phyloP scores from a whole-genome alignment of 352 stramenopile genomes.

The Pythium utonaiense region DNA sequence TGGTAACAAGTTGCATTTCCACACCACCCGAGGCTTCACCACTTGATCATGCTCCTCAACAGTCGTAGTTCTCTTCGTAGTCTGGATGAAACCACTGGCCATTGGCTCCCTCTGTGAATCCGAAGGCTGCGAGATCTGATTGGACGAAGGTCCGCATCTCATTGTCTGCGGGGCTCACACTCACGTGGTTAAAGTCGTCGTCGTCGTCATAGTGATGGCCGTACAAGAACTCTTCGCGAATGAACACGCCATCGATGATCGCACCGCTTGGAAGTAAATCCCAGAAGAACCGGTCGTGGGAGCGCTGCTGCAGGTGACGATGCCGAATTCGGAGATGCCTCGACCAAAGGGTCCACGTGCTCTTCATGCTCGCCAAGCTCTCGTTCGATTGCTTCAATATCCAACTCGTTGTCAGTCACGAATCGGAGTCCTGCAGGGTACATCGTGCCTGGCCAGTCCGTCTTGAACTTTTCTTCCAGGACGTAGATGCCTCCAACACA shows the following conservation, averaged over 20 bases:
- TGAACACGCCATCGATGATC: not conserved
- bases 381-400: conserved; percentile 25
- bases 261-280: not conserved
- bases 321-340: not conserved
- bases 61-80: too few species aligned
- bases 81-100: too few species aligned
- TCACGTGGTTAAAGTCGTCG: not conserved
- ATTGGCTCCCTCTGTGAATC: too few species aligned
- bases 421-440: conserved; percentile 78
- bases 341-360: not conserved
- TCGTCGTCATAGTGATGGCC: not conserved
- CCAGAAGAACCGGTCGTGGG: not conserved
- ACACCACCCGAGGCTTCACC: too few species aligned
- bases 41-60: too few species aligned
- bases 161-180: too few species aligned
- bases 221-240: not conserved
- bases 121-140: too few species aligned
- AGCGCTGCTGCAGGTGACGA: not conserved
- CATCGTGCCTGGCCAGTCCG: conserved; percentile 77
- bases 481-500: conserved; percentile 63
- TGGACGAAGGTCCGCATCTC: too few species aligned
- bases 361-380: conserved; percentile 33
- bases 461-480: conserved; percentile 71
- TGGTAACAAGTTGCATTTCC: too few species aligned
- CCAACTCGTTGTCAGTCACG: conserved; percentile 75